These are phyloP conservation scores for Globisporangium echinulatum DNA, from an alignment of 352 stramenopile species.

Conservation along the genomic window DNA sequence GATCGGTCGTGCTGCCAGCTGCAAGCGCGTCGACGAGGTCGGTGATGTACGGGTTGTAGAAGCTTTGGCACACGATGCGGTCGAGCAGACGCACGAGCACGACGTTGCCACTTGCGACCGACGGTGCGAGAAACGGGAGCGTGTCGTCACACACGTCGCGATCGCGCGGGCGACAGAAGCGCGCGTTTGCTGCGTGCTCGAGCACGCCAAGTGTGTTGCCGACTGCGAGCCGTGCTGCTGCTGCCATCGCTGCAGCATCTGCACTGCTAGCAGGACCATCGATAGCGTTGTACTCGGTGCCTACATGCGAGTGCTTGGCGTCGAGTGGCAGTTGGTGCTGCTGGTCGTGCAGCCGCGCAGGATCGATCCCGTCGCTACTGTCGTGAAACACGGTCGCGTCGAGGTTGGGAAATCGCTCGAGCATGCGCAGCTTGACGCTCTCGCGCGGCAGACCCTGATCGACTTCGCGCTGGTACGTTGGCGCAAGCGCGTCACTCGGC, in stretches of 20 bases:
- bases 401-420: conserved; percentile 46
- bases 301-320: conserved; percentile 3
- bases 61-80: conserved; percentile 64
- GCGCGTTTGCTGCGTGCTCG: conserved; percentile 36
- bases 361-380: conserved; percentile 23
- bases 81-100: conserved; percentile 55
- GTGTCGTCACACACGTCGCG: conserved; percentile 33
- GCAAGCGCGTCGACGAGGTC: conserved; percentile 50
- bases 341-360: conserved; percentile 22
- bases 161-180: conserved; percentile 48
- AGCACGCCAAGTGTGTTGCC: conserved; percentile 38
- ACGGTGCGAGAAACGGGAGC: conserved; percentile 43
- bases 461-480: conserved; percentile 32
- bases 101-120: conserved; percentile 47
- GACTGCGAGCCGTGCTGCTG: neutral
- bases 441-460: conserved; percentile 50
- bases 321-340: conserved; percentile 12
- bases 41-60: conserved; percentile 76
- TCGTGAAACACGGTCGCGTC: conserved; percentile 40
- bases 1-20: conserved; percentile 17
- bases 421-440: conserved; percentile 43
- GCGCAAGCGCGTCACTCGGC: conserved; percentile 1
- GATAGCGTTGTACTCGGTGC: neutral
- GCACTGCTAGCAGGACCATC: no score
- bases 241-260: neutral